Evolutionary conservation across 805 yeast genomes (phyloP).

Genomic region (Vanderwaltozyma verrucispora): DNA sequence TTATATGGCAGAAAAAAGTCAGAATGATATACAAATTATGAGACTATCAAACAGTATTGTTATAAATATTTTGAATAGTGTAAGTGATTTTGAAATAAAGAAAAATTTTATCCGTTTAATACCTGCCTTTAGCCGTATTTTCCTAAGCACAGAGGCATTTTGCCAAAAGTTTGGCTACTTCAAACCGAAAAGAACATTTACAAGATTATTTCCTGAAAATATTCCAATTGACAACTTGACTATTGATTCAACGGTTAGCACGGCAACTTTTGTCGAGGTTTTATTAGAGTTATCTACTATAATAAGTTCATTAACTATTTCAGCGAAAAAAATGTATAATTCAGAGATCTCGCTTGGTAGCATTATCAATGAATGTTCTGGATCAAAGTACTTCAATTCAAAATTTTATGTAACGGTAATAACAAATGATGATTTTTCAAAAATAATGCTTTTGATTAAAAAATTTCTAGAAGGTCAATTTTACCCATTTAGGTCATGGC

Average conservation of each 20-base stretch:
- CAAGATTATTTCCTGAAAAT: slow-evolving; percentile 55
- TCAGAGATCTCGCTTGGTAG: slow-evolving; percentile 34
- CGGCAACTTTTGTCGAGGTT: slow-evolving; percentile 59
- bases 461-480: slow-evolving; percentile 43
- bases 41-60: slow-evolving; percentile 55
- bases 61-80: slow-evolving; percentile 36
- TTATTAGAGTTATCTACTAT: slow-evolving; percentile 58
- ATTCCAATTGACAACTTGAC: slow-evolving; percentile 57
- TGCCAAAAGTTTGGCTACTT: slow-evolving; percentile 33
- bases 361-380: slow-evolving; percentile 30
- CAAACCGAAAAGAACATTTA: slow-evolving; percentile 53
- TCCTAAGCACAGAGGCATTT: slow-evolving; percentile 43
- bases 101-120: slow-evolving; percentile 42
- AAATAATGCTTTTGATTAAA: slow-evolving; percentile 40
- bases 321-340: slow-evolving; percentile 34
- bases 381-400: slow-evolving; percentile 34
- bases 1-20: slow-evolving; percentile 34
- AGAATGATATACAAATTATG: slow-evolving; percentile 40
- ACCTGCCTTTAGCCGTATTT: slow-evolving; percentile 43
- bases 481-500: slow-evolving; percentile 65
- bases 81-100: slow-evolving; percentile 34
- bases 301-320: slow-evolving; percentile 44
- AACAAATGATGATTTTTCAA: slow-evolving; percentile 31
- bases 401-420: slow-evolving; percentile 34
- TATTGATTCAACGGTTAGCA: slow-evolving; percentile 65